phyloP scores from a whole-genome alignment of 1,284 basidiomycete genomes.

The Cutaneotrichosporon curvatum region DNA sequence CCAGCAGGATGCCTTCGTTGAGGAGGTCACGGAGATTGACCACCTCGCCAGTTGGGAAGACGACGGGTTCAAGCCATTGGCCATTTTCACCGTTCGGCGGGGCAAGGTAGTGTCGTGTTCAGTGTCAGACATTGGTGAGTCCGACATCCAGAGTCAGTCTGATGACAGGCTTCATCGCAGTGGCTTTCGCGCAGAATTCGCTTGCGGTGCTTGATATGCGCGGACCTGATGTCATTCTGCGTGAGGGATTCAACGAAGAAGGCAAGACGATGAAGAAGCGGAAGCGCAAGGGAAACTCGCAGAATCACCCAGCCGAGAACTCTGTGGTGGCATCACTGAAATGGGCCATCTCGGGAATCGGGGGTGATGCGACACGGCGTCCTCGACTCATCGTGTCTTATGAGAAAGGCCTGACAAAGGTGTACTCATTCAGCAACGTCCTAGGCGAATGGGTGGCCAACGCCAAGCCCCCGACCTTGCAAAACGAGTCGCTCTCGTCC shows the following conservation, averaged over 20 bases:
- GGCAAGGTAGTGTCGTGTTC: constrained; percentile 55
- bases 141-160: background rate
- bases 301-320: constrained; percentile 38
- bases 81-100: constrained; percentile 54
- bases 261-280: constrained; percentile 41
- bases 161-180: constrained; percentile 61
- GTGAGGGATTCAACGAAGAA: constrained; percentile 45
- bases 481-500: constrained; percentile 48
- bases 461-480: constrained; percentile 45
- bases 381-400: constrained; percentile 60
- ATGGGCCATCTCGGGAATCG: constrained; percentile 60
- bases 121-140: constrained; percentile 62
- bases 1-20: constrained; percentile 11
- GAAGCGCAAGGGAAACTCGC: constrained; percentile 40
- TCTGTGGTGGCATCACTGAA: constrained; percentile 52
- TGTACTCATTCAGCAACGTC: constrained; percentile 54
- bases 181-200: constrained; percentile 57
- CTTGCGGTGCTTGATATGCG: constrained; percentile 64
- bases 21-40: constrained; percentile 38
- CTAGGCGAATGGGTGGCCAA: constrained; percentile 55
- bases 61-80: constrained; percentile 56
- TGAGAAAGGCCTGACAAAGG: constrained; percentile 55
- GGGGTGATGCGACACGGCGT: constrained; percentile 53
- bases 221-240: constrained; percentile 58
- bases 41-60: constrained; percentile 46